Conservation (phyloP, 2,329 filamentous ascomycete genomes). For the Daldinia sp. region DNA sequence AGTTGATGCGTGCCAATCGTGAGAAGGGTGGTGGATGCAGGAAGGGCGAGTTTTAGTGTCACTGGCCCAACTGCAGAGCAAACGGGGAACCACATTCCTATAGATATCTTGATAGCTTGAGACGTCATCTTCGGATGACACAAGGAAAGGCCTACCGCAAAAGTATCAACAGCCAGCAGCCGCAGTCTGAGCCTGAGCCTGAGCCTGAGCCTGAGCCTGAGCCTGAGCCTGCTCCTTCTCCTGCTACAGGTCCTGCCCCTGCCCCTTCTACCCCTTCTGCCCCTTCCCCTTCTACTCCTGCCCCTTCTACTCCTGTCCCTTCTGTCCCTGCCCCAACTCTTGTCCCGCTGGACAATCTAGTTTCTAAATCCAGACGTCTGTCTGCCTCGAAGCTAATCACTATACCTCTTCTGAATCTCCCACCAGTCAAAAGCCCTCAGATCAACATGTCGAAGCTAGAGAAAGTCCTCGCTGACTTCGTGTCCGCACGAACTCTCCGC, state of each 20-base stretch:
- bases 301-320: no score
- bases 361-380: no score
- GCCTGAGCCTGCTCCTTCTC: no score
- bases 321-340: no score
- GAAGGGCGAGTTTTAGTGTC: neutral
- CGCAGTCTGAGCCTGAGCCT: no score
- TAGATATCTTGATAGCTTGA: neutral
- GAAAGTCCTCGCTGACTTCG: neutral
- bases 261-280: no score
- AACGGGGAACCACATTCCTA: neutral
- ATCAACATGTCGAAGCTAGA: no score
- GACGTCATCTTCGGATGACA: constrained; percentile 10
- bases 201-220: no score
- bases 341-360: no score
- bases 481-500: neutral
- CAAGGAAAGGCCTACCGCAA: neutral
- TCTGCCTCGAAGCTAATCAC: no score
- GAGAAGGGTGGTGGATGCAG: neutral
- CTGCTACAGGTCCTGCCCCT: no score
- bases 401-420: neutral
- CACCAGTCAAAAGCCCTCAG: neutral
- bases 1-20: neutral
- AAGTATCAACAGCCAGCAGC: neutral
- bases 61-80: constrained; percentile 12
- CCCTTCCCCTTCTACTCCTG: no score